Evolutionary conservation across 371 early-diverging fungal species (phyloP).

Genomic region (Circinella umbellata): DNA sequence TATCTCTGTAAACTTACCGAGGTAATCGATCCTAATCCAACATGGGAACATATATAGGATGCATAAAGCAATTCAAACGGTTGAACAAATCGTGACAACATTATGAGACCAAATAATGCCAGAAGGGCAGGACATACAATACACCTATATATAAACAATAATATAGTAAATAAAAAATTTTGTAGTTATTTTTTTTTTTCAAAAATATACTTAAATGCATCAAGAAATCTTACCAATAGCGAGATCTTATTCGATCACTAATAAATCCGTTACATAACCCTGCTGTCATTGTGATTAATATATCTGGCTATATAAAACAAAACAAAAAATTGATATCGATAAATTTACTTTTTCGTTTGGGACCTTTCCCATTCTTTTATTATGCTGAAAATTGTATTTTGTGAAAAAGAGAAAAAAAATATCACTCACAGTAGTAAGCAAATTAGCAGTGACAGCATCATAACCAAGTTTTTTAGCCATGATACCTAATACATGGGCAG

Average conservation of each 20-base stretch:
- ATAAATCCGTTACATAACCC: constrained; percentile 47
- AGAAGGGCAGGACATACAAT: constrained; percentile 36
- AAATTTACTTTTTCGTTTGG: too few relatives aligned
- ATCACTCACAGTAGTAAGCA: constrained; percentile 46
- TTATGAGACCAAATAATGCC: constrained; percentile 37
- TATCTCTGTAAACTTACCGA: constrained; percentile 31
- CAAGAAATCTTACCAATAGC: constrained; percentile 33
- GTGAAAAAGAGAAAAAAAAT: not conserved
- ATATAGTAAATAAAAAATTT: too few relatives aligned
- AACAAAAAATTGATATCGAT: not conserved
- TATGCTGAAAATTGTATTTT: too few relatives aligned
- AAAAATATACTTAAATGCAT: not conserved
- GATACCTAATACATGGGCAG: constrained; percentile 46
- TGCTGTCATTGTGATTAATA: constrained; percentile 42
- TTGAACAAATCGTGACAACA: constrained; percentile 47
- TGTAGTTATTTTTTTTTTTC: too few relatives aligned
- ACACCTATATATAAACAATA: constrained; percentile 27
- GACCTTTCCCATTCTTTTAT: not conserved
- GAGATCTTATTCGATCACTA: constrained; percentile 40
- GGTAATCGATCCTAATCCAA: constrained; percentile 39
- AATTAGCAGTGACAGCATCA: constrained; percentile 53
- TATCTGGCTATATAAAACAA: constrained; percentile 39
- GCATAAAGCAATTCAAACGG: constrained; percentile 46
- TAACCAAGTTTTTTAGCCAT: constrained; percentile 49
- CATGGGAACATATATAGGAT: constrained; percentile 42